Base-by-base conservation (phyloP, 345 rosid genomes). In the Hypericum perforatum region DNA sequence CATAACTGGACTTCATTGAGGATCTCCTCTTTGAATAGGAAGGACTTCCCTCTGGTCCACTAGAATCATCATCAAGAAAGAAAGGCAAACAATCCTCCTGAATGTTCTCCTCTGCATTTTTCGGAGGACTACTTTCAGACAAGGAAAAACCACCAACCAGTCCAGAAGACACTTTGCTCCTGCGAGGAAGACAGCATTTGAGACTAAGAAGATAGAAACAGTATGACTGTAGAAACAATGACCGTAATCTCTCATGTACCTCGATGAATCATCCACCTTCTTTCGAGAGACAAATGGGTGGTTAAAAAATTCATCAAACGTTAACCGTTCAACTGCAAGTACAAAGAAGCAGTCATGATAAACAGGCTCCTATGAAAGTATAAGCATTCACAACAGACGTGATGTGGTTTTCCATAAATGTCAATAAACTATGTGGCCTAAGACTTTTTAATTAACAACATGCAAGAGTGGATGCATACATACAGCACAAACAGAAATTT, bases 241-340 rank as follows among this genome's bases (percentile, higher is more conserved):
- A 61, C 7, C 11, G 22, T 38, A 43, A 29, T 16, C 22, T 40
- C 64, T 47, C 58, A 60, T 57, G 60, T 72, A 92, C 98, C 97
- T 78, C 48, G 68, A 65, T 40, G 72, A 47, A 22, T 22, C 32
- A 55, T 82, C 86, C 12, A 68, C 63, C 50, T 70, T 81, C 57
- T 65, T 63, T 16, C 57, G 73, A 43, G 71, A 77, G 67, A 92
- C 79, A 60, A 83, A 92, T 45, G 94, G 81, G 61, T 92, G 97
- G 61, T 88, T 83, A 65, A 92, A 92, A 65, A 92, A 88, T 78
- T 92, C 98, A 60, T 92, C 89, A 73, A 85, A 92, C 57, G 98
- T 92, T 56, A 88, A 66, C 10, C 98, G 79, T 61, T 88, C 97
- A 82, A 92, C 98, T 92, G 83, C 10, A 68, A 57, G 74, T 50